phyloP scores from a whole-genome alignment of 768 basidiomycete species.

The Calocera cornea region DNA sequence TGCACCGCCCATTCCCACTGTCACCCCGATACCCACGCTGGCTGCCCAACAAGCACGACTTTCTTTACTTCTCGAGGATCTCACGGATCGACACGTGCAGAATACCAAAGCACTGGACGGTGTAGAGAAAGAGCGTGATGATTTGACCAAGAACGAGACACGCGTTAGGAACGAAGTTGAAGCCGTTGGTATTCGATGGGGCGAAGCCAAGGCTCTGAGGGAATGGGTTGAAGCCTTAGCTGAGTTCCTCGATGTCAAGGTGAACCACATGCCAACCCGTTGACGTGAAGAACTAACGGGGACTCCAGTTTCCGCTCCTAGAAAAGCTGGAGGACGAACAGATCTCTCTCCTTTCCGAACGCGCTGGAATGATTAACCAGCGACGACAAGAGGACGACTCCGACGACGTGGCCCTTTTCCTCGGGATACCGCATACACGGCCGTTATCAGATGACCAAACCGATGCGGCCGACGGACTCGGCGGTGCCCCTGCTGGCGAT shows the following conservation, averaged over 20 bases:
- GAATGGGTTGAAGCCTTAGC: slow-evolving; percentile 75
- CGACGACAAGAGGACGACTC: slow-evolving; percentile 65
- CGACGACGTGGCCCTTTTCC: slow-evolving; percentile 62
- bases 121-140: slow-evolving; percentile 46
- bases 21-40: slow-evolving; percentile 50
- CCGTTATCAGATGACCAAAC: slow-evolving; percentile 24
- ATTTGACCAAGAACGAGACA: slow-evolving; percentile 51
- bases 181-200: slow-evolving; percentile 60
- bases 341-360: slow-evolving; percentile 57
- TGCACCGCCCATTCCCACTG: slow-evolving; percentile 35
- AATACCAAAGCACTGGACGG: slow-evolving; percentile 44
- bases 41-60: slow-evolving; percentile 39
- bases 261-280: slow-evolving; percentile 18
- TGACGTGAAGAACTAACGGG: slow-evolving; percentile 10
- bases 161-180: slow-evolving; percentile 65
- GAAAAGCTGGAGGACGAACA: slow-evolving; percentile 63
- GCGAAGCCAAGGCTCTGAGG: slow-evolving; percentile 68
- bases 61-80: slow-evolving; percentile 39
- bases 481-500: slow-evolving; percentile 34
- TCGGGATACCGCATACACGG: slow-evolving; percentile 37
- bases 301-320: slow-evolving; percentile 52
- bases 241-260: slow-evolving; percentile 82
- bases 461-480: slow-evolving; percentile 46
- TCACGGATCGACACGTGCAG: slow-evolving; percentile 33
- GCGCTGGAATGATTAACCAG: slow-evolving; percentile 48